Evolutionary conservation across 2,329 filamentous ascomycete genomes (phyloP).

Genomic region (Stenocarpella maydis): DNA sequence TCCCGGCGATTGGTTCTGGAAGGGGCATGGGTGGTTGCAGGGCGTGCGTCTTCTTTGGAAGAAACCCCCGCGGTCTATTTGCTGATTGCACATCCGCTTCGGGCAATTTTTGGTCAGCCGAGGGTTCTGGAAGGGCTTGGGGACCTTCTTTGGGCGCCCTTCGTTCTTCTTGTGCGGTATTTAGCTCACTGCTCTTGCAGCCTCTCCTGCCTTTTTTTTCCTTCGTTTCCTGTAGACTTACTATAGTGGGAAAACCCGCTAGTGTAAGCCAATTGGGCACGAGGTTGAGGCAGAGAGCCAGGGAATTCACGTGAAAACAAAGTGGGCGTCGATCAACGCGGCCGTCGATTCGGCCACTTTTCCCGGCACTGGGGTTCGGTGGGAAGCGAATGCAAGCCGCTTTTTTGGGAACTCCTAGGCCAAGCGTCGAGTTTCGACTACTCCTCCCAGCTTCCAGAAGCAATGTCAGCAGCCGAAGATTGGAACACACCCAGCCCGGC

Average conservation of each 20-base stretch:
- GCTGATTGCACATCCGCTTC: conserved; percentile 2
- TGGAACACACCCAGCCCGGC: background rate
- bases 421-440: background rate
- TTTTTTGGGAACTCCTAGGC: background rate
- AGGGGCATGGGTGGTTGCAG: background rate
- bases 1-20: conserved; percentile 13
- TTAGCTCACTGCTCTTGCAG: background rate
- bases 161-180: background rate
- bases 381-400: conserved; percentile 2
- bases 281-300: background rate
- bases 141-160: background rate
- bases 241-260: background rate
- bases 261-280: background rate
- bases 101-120: background rate
- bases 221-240: background rate
- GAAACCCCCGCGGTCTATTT: conserved; percentile 11
- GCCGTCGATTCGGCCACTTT: conserved; percentile 19
- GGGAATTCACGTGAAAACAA: background rate
- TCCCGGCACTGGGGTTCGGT: conserved; percentile 1
- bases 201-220: background rate
- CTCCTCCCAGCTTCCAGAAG: background rate
- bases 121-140: conserved; percentile 17
- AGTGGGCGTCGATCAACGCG: background rate
- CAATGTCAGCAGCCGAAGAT: background rate
- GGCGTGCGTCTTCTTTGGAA: conserved; percentile 3